Evolutionary conservation across 2,329 filamentous ascomycete genomes (phyloP).

Genomic region (Phyllachora maydis): DNA sequence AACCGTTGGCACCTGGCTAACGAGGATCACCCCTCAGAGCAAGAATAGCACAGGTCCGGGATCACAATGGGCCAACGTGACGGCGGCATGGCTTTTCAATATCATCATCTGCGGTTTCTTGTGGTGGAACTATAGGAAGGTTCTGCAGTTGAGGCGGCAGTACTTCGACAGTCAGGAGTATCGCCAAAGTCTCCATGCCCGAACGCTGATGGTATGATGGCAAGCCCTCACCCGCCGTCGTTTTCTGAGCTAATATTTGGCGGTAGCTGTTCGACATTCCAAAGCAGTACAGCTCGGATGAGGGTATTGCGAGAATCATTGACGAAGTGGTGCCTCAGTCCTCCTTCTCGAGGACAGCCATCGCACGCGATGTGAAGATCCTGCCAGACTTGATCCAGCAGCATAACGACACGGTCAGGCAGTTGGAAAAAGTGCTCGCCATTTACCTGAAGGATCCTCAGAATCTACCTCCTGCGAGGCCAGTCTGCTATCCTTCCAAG

Average conservation of each 20-base stretch:
- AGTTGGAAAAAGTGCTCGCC: slow-evolving; percentile 66
- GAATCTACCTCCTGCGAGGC: slow-evolving; percentile 55
- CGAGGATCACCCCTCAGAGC: slow-evolving; percentile 36
- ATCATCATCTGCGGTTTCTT: slow-evolving; percentile 60
- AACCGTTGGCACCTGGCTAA: slow-evolving; percentile 22
- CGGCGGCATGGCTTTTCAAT: slow-evolving; percentile 46
- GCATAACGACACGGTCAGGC: slow-evolving; percentile 61
- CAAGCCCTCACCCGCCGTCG: background rate
- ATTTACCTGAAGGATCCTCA: slow-evolving; percentile 82
- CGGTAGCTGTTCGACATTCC: slow-evolving; percentile 68
- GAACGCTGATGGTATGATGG: slow-evolving; percentile 38
- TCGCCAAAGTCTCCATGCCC: slow-evolving; percentile 65
- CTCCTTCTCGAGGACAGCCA: slow-evolving; percentile 57
- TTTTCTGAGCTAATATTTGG: slow-evolving; percentile 5
- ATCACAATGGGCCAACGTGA: slow-evolving; percentile 40
- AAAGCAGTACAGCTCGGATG: slow-evolving; percentile 54
- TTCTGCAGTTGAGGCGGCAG: slow-evolving; percentile 47
- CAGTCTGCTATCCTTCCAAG: slow-evolving; percentile 61
- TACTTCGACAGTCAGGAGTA: slow-evolving; percentile 83
- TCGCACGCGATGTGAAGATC: slow-evolving; percentile 83
- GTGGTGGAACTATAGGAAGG: slow-evolving; percentile 73
- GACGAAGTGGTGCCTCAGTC: slow-evolving; percentile 62
- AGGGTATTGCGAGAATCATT: slow-evolving; percentile 69
- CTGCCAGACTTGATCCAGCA: slow-evolving; percentile 69
- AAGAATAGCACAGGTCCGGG: slow-evolving; percentile 25